phyloP scores from a whole-genome alignment of 2,329 filamentous ascomycete genomes.

The Beauveria australis region DNA sequence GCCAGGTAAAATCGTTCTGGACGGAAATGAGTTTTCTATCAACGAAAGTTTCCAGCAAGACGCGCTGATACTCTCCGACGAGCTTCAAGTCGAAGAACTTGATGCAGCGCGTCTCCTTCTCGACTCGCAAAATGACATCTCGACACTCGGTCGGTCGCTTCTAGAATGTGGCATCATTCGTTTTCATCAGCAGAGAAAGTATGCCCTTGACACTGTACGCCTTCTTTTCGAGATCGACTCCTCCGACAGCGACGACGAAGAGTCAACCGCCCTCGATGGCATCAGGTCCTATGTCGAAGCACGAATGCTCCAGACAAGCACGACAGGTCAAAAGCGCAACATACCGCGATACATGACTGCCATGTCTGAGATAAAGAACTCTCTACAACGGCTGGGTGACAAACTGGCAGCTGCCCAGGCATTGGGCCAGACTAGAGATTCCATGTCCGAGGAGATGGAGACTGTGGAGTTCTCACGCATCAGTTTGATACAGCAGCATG shows the following conservation, averaged over 20 bases:
- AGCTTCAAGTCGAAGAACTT: slow-evolving; percentile 82
- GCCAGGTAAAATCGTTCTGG: slow-evolving; percentile 68
- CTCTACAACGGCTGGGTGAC: slow-evolving; percentile 69
- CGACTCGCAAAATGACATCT: slow-evolving; percentile 61
- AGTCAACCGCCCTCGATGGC: slow-evolving; percentile 25
- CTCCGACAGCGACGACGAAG: slow-evolving; percentile 50
- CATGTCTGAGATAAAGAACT: slow-evolving; percentile 69
- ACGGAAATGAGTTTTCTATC: slow-evolving; percentile 66
- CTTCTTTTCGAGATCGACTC: slow-evolving; percentile 63
- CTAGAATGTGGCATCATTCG: slow-evolving; percentile 74
- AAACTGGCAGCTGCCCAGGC: slow-evolving; percentile 67
- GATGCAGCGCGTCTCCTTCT: slow-evolving; percentile 72
- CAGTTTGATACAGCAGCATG: slow-evolving; percentile 82
- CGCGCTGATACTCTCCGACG: slow-evolving; percentile 73
- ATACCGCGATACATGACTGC: slow-evolving; percentile 66
- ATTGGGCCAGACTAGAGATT: slow-evolving; percentile 55
- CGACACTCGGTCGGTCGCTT: slow-evolving; percentile 61
- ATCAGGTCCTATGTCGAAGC: slow-evolving; percentile 28
- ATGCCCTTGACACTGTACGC: slow-evolving; percentile 74
- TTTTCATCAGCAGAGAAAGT: slow-evolving; percentile 80
- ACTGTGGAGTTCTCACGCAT: slow-evolving; percentile 71
- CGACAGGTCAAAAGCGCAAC: slow-evolving; percentile 48
- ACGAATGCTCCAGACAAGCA: slow-evolving; percentile 23
- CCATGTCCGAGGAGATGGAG: slow-evolving; percentile 58
- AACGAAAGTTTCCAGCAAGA: slow-evolving; percentile 84